Evolutionary conservation across 495 filamentous ascomycete species (phyloP).

Genomic region (Xylaria flabelliformis): DNA sequence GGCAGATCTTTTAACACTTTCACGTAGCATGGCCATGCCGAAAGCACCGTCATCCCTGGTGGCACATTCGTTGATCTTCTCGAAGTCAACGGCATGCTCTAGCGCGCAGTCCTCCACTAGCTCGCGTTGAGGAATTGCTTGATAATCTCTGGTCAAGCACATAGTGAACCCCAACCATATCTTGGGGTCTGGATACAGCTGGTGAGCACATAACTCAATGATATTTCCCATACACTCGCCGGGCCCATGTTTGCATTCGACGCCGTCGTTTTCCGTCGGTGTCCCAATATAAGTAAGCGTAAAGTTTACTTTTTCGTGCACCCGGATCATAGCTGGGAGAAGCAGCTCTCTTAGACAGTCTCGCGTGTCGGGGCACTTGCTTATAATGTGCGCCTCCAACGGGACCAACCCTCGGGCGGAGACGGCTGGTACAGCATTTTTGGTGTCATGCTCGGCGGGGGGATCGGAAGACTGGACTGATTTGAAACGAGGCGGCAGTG

Average conservation of each 20-base stretch:
- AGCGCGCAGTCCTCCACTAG: conserved; percentile 85
- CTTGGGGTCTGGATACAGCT: conserved; percentile 81
- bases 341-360: conserved; percentile 83
- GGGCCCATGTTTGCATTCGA: conserved; percentile 87
- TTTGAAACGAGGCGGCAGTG: conserved; percentile 22
- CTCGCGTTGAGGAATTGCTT: conserved; percentile 71
- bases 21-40: conserved; percentile 70
- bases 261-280: conserved; percentile 66
- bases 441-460: not conserved
- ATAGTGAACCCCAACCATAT: conserved; percentile 88
- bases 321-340: conserved; percentile 82
- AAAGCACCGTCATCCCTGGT: conserved; percentile 65
- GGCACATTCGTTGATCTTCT: conserved; percentile 78
- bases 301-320: conserved; percentile 87
- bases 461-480: conserved; percentile 10
- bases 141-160: conserved; percentile 78
- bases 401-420: conserved; percentile 57
- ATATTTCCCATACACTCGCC: conserved; percentile 94
- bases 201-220: conserved; percentile 86
- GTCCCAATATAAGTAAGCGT: conserved; percentile 86
- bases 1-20: conserved; percentile 74
- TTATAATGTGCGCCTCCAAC: conserved; percentile 92
- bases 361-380: conserved; percentile 88
- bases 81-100: conserved; percentile 87
- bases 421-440: conserved; percentile 7